Base-by-base conservation (phyloP, 805 yeast genomes). In the Barnettozyma sucrosica region DNA sequence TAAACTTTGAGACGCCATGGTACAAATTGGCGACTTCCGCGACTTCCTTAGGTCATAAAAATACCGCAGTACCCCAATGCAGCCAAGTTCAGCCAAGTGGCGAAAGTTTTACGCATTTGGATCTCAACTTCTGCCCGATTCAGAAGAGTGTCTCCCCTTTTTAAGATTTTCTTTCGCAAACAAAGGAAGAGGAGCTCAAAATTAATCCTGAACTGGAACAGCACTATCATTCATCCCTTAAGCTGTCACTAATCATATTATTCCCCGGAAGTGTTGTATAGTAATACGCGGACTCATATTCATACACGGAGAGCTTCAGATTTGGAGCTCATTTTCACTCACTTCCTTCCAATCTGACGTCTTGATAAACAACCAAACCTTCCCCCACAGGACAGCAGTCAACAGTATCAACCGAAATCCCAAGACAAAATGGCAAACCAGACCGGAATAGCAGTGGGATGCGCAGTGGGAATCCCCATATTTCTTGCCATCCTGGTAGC, bases 391-490 rank as follows among this genome's bases (percentile, higher is more conserved):
- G 37, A 34, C 32, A 28, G 16, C 4, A 28, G 16, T 28, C 32
- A 28, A 14, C 16, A 5, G 11, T 28, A 13, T 13, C 7, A 14
- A 34, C 4, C 37, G 14, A 8, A 20, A 34, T 16, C 18, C 11
- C 3, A 18, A 4, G 13, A 4, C 14, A 9, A n/a, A 14, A 46
- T 46, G 51, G 45, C 42, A 7, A 30, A 25, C 21, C 34, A 48
- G 9, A 60, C 64, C 1, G 58, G 65, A 2, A 51, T 69, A 8
- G 76, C 79, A 2, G 80, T 76, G 3, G 80, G 80, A 2, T 70
- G 77, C 51, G 77, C 80, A 3, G 75, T 77, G 4, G 81, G 80
- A 30, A 65, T 77, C 21, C 81, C 81, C 1, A 55, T 68, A n/a
- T 69, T 66, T 4, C 51, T 74, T 9, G 70, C 72, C 1, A 11